Conservation (phyloP, 495 filamentous ascomycete genomes). For the Pseudevernia furfuracea region DNA sequence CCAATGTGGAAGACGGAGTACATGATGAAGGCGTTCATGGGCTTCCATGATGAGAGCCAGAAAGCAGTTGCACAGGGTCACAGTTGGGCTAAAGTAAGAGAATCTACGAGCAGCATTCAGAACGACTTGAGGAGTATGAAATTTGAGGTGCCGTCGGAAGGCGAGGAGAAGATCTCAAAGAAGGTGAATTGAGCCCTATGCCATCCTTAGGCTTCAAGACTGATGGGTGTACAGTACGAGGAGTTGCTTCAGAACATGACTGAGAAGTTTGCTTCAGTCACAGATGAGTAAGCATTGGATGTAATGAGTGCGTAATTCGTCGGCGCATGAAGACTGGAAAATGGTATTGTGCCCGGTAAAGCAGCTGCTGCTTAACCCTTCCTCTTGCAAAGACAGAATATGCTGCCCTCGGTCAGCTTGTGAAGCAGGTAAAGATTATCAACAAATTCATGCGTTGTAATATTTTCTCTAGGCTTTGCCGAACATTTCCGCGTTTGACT, state of each 20-base stretch:
- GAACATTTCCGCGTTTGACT: neutral
- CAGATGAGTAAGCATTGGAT: conserved; percentile 65
- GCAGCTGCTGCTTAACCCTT: neutral
- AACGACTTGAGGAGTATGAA: conserved; percentile 80
- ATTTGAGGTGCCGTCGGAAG: conserved; percentile 82
- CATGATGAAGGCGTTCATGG: conserved; percentile 99
- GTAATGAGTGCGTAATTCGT: neutral
- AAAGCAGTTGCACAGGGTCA: conserved; percentile 87
- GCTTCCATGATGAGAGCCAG: conserved; percentile 93
- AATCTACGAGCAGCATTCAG: conserved; percentile 82
- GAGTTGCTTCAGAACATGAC: conserved; percentile 80
- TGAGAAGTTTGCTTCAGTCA: conserved; percentile 89
- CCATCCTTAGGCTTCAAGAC: conserved; percentile 1
- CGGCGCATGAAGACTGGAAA: neutral
- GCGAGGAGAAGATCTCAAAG: conserved; percentile 47
- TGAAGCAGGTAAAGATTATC: neutral
- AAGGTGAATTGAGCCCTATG: conserved; percentile 40
- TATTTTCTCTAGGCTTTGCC: neutral
- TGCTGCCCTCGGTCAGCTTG: neutral
- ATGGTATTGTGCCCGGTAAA: neutral
- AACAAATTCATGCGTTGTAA: neutral
- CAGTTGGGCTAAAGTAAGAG: conserved; percentile 84
- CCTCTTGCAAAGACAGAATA: neutral
- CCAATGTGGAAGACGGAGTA: conserved; percentile 99
- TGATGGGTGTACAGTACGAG: conserved; percentile 60